A percentile compares a stretch with the other conserved stretches of the same genome.
These are phyloP conservation scores for Trypanosoma grayi DNA, from an alignment of 208 protist species.

Conservation along the genomic window DNA sequence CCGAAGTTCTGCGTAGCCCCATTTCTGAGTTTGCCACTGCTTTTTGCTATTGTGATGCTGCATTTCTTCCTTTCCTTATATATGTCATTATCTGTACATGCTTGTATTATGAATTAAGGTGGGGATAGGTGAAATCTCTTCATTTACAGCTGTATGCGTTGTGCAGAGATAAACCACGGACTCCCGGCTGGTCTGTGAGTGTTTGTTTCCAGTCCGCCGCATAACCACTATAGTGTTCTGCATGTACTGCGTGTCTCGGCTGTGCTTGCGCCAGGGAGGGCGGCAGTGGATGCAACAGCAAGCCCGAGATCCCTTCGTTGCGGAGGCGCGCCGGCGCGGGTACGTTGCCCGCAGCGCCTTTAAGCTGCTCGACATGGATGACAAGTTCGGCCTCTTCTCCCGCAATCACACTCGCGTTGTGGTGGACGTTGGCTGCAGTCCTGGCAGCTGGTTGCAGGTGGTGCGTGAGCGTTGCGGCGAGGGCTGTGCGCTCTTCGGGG, in stretches of 20 bases:
- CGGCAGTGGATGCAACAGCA: conserved; percentile 66
- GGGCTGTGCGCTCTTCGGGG: conserved; percentile 62
- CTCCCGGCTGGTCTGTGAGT: neutral
- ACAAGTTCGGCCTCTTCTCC: conserved; percentile 62
- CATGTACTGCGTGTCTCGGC: conserved; percentile 29
- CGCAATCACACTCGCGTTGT: conserved; percentile 40
- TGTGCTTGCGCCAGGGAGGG: conserved; percentile 17
- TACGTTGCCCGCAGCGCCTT: conserved; percentile 83
- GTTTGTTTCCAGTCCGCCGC: neutral
- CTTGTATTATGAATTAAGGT: no score
- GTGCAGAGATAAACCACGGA: no score
- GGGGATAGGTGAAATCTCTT: no score
- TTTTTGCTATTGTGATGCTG: no score
- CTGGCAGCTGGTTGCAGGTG: conserved; percentile 85
- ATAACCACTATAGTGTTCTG: no score
- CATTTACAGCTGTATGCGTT: no score
- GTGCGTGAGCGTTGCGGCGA: conserved; percentile 63
- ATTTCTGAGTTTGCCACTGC: no score
- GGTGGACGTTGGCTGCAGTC: conserved; percentile 81
- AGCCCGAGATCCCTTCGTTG: conserved; percentile 58
- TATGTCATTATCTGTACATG: no score
- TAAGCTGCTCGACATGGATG: conserved; percentile 71
- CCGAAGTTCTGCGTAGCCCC: no score
- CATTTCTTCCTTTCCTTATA: no score
- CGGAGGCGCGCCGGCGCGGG: conserved; percentile 52